These are phyloP conservation scores for Ophiostoma quercus DNA, from an alignment of 2,329 filamentous ascomycete species.

Conservation along the genomic window DNA sequence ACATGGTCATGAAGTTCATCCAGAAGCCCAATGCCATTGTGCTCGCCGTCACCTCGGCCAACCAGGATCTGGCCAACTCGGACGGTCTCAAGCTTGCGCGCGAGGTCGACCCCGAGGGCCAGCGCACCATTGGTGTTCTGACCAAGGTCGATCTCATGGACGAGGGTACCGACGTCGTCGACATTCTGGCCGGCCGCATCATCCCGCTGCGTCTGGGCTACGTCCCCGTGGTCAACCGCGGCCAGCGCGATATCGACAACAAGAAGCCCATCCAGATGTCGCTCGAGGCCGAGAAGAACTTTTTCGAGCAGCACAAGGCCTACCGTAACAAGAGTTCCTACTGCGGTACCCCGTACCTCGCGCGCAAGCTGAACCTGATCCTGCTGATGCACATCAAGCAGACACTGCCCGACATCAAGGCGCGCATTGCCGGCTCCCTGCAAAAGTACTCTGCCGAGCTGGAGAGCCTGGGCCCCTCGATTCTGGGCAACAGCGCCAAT, in stretches of 20 bases:
- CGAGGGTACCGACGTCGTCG: conserved; percentile 93
- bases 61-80: conserved; percentile 97
- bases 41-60: conserved; percentile 91
- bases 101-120: conserved; percentile 91
- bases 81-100: conserved; percentile 94
- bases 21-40: conserved; percentile 98
- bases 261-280: conserved; percentile 90
- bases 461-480: conserved; percentile 77
- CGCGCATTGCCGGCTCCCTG: conserved; percentile 85
- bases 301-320: conserved; percentile 97
- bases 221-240: conserved; percentile 92
- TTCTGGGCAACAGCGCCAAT: conserved; percentile 93
- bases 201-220: conserved; percentile 93
- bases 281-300: conserved; percentile 89
- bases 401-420: conserved; percentile 97
- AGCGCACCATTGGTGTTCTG: conserved; percentile 91
- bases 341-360: conserved; percentile 95
- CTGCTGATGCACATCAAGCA: conserved; percentile 99
- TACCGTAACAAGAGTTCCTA: conserved; percentile 98
- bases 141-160: conserved; percentile 98
- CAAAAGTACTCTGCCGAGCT: conserved; percentile 87
- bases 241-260: conserved; percentile 97
- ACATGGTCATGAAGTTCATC: conserved; percentile 95
- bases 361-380: conserved; percentile 94
- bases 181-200: conserved; percentile 94